A percentile compares a stretch with the other conserved stretches of the same genome.
phyloP scores from a whole-genome alignment of 192 early-diverging fungal genomes.

The Dissophora ornata region DNA sequence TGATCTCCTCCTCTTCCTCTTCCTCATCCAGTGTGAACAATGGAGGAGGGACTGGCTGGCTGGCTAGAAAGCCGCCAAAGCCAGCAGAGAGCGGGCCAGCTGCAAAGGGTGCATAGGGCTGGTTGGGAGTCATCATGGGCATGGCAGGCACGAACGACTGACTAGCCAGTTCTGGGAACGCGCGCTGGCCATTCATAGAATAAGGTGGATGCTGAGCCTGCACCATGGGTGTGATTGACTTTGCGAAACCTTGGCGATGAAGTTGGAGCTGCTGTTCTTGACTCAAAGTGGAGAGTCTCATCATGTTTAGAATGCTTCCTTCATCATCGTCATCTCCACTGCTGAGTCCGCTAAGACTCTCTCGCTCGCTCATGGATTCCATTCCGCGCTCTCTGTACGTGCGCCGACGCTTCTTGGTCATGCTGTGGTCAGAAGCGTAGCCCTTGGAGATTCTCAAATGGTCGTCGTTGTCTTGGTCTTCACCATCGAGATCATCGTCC shows the following conservation, averaged over 20 bases:
- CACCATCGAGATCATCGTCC: slow-evolving; percentile 33
- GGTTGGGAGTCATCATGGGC: slow-evolving; percentile 13
- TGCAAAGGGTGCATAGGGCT: slow-evolving; percentile 18
- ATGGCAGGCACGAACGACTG: slow-evolving; percentile 33
- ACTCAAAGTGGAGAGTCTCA: slow-evolving; percentile 23
- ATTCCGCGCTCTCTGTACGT: slow-evolving; percentile 32
- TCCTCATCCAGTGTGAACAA: slow-evolving; percentile 50
- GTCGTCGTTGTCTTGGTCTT: slow-evolving; percentile 30
- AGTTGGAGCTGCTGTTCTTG: slow-evolving; percentile 28
- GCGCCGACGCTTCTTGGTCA: slow-evolving; percentile 39
- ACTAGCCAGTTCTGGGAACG: slow-evolving; percentile 28
- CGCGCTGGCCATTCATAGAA: slow-evolving; percentile 11
- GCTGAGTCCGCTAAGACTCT: slow-evolving; percentile 43
- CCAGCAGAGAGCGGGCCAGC: slow-evolving; percentile 35
- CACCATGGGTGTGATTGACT: slow-evolving; percentile 7
- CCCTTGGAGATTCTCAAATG: slow-evolving; percentile 32
- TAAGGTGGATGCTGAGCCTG: slow-evolving; percentile 34
- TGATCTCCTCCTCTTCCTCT: slow-evolving; percentile 46
- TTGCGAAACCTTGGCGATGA: slow-evolving; percentile 19
- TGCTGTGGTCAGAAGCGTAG: slow-evolving; percentile 38
- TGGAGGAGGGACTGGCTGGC: slow-evolving; percentile 30
- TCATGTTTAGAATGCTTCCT: slow-evolving; percentile 28
- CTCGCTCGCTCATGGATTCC: slow-evolving; percentile 54
- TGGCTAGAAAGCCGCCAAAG: slow-evolving; percentile 35
- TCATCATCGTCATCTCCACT: slow-evolving; percentile 51